phyloP scores from a whole-genome alignment of 257 asterid genomes.

The Osmanthus fragrans region DNA sequence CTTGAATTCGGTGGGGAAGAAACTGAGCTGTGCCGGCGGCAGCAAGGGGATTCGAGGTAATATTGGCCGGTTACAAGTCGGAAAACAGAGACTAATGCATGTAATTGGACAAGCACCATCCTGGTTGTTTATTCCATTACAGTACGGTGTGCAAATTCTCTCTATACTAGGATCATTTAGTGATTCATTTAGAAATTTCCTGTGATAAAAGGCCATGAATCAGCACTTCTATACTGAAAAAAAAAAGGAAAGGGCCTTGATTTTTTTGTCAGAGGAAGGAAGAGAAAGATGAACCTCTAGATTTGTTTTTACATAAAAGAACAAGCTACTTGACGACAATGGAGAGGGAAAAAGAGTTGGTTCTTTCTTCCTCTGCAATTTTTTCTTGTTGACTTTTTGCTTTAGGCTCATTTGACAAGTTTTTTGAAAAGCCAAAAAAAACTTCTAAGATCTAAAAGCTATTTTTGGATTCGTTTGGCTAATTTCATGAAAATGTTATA shows the following conservation, averaged over 20 bases:
- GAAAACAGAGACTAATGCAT: slow-evolving; percentile 31
- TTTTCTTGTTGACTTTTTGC: slow-evolving; percentile 31
- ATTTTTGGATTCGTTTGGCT: no score
- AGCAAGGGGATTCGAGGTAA: slow-evolving; percentile 15
- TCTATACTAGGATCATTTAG: not conserved
- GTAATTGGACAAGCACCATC: slow-evolving; percentile 25
- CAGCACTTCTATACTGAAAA: not conserved
- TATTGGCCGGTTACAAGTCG: slow-evolving; percentile 14
- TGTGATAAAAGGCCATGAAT: slow-evolving; percentile 44
- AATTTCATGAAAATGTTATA: no score
- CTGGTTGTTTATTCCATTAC: slow-evolving; percentile 6
- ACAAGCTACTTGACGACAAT: slow-evolving; percentile 24
- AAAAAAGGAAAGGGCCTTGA: not conserved
- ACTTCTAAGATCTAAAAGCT: no score
- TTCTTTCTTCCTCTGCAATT: not conserved
- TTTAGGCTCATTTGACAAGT: not conserved
- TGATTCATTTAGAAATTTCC: slow-evolving; percentile 38
- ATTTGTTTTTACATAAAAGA: slow-evolving; percentile 3
- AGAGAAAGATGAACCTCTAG: slow-evolving; percentile 10
- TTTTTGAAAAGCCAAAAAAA: no score
- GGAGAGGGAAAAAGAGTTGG: slow-evolving; percentile 6
- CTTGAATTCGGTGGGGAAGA: not conserved
- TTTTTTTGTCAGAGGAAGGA: not conserved
- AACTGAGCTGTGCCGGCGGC: slow-evolving; percentile 1
- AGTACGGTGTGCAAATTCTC: slow-evolving; percentile 17